Evolutionary conservation across 148 eudicot genomes (phyloP).

Genomic region (Bassia scoparia): DNA sequence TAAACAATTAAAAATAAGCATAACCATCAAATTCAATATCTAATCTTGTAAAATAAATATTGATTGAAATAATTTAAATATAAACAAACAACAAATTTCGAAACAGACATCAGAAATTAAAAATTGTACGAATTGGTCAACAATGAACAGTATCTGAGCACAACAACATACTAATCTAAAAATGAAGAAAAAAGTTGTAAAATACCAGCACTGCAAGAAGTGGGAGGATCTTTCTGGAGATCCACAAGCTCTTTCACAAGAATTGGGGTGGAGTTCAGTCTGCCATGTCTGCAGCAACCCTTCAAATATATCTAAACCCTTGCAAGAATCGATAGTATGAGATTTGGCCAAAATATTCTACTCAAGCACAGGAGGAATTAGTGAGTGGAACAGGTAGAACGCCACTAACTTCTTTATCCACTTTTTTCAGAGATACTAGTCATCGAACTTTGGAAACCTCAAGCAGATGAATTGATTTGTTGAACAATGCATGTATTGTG

Average conservation of each 20-base stretch:
- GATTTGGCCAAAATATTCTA: background rate
- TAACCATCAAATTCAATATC: no score
- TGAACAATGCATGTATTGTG: constrained; percentile 76
- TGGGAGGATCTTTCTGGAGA: no score
- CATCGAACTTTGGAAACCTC: constrained; percentile 83
- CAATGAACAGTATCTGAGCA: no score
- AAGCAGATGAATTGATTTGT: constrained; percentile 68
- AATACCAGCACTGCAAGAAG: no score
- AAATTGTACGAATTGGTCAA: no score
- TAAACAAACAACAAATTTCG: no score
- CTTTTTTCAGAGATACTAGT: constrained; percentile 48
- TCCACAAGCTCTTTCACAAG: constrained; percentile 65
- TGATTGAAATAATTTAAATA: no score
- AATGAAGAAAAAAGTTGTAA: no score
- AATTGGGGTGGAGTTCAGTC: constrained; percentile 68
- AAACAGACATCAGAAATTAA: no score
- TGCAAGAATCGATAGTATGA: constrained; percentile 26
- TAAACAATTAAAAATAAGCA: no score
- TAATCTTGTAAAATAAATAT: no score
- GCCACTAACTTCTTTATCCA: constrained; percentile 62
- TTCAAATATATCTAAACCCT: constrained; percentile 60
- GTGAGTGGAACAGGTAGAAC: background rate
- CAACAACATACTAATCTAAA: no score
- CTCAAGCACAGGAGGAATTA: constrained; percentile 11
- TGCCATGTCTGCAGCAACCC: constrained; percentile 88